Percentiles rank a stretch among this genome's conserved stretches.
These are phyloP conservation scores for Carallia pectinifolia DNA, from an alignment of 345 rosid genomes.

Conservation along the genomic window DNA sequence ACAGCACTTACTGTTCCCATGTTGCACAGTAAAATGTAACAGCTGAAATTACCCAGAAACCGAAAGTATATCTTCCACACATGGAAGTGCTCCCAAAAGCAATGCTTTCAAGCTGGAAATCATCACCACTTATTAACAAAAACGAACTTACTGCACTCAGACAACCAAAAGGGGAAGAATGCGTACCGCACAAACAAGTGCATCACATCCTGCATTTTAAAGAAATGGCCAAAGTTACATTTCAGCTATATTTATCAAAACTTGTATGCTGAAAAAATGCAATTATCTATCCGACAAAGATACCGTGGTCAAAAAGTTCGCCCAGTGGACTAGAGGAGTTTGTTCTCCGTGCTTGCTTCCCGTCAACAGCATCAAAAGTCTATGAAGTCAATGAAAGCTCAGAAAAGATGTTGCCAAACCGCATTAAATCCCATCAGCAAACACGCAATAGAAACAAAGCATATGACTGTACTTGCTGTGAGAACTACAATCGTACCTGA, in stretches of 20 bases:
- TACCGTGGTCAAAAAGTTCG: slow-evolving; percentile 95
- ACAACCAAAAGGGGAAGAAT: slow-evolving; percentile 13
- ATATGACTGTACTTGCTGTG: not conserved
- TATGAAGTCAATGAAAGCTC: slow-evolving; percentile 21
- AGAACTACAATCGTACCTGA: slow-evolving; percentile 55
- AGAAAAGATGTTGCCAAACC: slow-evolving; percentile 2
- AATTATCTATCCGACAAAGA: slow-evolving; percentile 11
- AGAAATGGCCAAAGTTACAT: slow-evolving; percentile 11
- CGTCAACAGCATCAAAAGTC: slow-evolving; percentile 99
- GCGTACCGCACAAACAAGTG: slow-evolving; percentile 97
- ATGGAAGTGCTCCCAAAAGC: slow-evolving; percentile 93
- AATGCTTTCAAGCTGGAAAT: slow-evolving; percentile 68
- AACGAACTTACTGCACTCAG: not conserved
- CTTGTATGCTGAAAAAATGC: not conserved
- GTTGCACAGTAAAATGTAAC: slow-evolving; percentile 92
- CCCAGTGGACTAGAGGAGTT: slow-evolving; percentile 88
- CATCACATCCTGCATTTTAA: slow-evolving; percentile 85
- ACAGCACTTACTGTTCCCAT: slow-evolving; percentile 83
- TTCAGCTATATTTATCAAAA: slow-evolving; percentile 6
- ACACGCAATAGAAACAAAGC: not conserved
- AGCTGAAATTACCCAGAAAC: slow-evolving; percentile 97
- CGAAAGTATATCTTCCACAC: slow-evolving; percentile 88
- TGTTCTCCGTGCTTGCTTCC: slow-evolving; percentile 96
- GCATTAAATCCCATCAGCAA: not conserved
- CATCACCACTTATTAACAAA: slow-evolving; percentile 12